These are phyloP conservation scores for Suillus cothurnatus DNA, from an alignment of 768 basidiomycete species.

Conservation along the genomic window DNA sequence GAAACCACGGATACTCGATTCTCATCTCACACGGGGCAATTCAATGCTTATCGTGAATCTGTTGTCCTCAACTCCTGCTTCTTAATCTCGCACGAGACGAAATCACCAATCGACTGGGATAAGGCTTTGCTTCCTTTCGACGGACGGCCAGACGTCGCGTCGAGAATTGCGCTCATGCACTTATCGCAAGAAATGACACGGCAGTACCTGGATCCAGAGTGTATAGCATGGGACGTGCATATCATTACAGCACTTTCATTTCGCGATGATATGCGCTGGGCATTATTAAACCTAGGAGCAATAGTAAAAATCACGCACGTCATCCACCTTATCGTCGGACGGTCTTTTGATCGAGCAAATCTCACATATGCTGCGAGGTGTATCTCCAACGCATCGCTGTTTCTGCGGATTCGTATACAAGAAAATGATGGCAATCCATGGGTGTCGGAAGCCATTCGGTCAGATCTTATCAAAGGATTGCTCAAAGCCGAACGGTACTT, in stretches of 20 bases:
- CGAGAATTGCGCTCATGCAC: conserved; percentile 25
- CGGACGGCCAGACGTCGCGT: conserved; percentile 20
- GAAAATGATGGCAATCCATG: conserved; percentile 30
- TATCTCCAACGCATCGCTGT: conserved; percentile 19
- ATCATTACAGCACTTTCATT: conserved; percentile 25
- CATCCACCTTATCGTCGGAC: conserved; percentile 18
- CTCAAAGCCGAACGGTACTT: conserved; percentile 27
- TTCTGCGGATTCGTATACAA: conserved; percentile 23
- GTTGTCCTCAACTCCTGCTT: conserved; percentile 30
- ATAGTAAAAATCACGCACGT: conserved; percentile 28
- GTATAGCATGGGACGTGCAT: conserved; percentile 33
- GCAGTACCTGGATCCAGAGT: conserved; percentile 21
- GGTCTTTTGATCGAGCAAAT: conserved; percentile 16
- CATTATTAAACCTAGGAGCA: conserved; percentile 25
- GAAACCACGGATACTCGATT: conserved; percentile 27
- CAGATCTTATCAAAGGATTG: conserved; percentile 23
- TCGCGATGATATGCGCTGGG: conserved; percentile 18
- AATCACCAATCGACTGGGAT: conserved; percentile 21
- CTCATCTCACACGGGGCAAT: conserved; percentile 20
- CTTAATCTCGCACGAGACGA: conserved; percentile 27
- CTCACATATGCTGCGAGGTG: conserved; percentile 24
- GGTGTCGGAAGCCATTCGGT: conserved; percentile 25
- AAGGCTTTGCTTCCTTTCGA: conserved; percentile 27
- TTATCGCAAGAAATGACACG: conserved; percentile 27
- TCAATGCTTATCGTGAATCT: conserved; percentile 27